A percentile compares a stretch with the other conserved stretches of the same genome.
phyloP scores from a whole-genome alignment of 768 basidiomycete genomes.

The Suillus subalutaceus region DNA sequence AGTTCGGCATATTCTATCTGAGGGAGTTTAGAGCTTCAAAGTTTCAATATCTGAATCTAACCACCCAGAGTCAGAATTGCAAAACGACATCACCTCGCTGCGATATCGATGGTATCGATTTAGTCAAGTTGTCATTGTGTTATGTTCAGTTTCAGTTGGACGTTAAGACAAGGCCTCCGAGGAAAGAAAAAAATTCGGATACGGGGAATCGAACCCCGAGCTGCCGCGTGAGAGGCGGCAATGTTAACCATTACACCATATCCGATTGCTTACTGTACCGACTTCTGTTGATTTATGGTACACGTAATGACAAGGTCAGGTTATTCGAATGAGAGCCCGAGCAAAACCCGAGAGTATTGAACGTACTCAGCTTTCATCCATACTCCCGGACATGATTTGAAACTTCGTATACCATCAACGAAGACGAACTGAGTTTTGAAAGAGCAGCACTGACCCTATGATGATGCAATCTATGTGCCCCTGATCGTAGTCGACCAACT shows the following conservation, averaged over 20 bases:
- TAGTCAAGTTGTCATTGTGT: not conserved
- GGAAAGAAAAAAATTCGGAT: conserved; percentile 14
- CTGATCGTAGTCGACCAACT: not conserved
- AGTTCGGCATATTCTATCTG: not conserved
- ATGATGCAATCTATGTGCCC: not conserved
- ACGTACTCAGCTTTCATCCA: too few relatives aligned
- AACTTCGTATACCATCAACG: not conserved
- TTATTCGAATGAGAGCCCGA: too few relatives aligned
- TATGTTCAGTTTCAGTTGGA: not conserved
- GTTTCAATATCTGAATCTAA: not conserved
- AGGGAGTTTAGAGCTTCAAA: not conserved
- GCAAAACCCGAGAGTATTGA: too few relatives aligned
- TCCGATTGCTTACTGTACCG: conserved; percentile 26
- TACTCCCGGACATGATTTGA: too few relatives aligned
- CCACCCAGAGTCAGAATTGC: not conserved
- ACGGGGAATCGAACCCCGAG: conserved; percentile 41
- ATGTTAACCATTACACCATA: conserved; percentile 74
- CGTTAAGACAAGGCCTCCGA: not conserved
- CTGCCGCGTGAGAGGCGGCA: conserved; percentile 61
- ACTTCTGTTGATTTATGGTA: not conserved
- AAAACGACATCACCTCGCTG: not conserved
- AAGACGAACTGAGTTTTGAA: not conserved
- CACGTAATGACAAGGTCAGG: too few relatives aligned
- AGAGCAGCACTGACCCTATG: not conserved
- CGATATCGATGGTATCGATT: not conserved